These are phyloP conservation scores for Syzygium syzygioides DNA, from an alignment of 441 rosid species.

Conservation along the genomic window DNA sequence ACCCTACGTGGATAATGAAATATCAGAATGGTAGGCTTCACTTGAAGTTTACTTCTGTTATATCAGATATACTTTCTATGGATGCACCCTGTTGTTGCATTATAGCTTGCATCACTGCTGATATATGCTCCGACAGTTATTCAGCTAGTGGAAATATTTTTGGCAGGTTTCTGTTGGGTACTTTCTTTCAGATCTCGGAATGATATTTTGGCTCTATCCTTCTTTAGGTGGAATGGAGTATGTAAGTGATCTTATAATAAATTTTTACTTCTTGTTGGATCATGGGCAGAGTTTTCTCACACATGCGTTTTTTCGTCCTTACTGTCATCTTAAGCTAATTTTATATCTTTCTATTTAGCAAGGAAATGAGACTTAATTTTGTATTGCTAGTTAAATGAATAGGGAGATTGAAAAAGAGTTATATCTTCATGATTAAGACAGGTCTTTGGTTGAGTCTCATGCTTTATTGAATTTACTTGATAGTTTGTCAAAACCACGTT, in stretches of 20 bases:
- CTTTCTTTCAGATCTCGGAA: slow-evolving; percentile 52
- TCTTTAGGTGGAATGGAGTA: slow-evolving; percentile 66
- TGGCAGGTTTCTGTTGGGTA: slow-evolving; percentile 65
- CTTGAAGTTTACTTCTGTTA: neutral
- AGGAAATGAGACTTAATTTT: neutral
- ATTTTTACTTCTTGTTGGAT: neutral
- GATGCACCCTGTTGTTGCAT: neutral
- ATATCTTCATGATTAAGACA: neutral
- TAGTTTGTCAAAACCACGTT: neutral
- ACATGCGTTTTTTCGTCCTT: neutral
- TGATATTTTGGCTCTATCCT: slow-evolving; percentile 62
- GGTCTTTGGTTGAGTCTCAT: neutral
- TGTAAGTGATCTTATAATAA: slow-evolving; percentile 30
- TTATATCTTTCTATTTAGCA: neutral
- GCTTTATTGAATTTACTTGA: neutral
- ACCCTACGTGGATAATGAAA: neutral
- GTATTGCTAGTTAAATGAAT: neutral
- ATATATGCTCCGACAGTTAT: neutral
- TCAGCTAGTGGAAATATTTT: neutral
- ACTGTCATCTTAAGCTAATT: neutral
- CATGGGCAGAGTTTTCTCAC: neutral
- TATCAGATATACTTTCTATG: neutral
- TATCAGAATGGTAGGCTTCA: neutral
- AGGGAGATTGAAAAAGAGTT: neutral
- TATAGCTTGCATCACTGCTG: neutral